Conservation (phyloP, 371 early-diverging fungal species). For the Nematocida parisii region DNA sequence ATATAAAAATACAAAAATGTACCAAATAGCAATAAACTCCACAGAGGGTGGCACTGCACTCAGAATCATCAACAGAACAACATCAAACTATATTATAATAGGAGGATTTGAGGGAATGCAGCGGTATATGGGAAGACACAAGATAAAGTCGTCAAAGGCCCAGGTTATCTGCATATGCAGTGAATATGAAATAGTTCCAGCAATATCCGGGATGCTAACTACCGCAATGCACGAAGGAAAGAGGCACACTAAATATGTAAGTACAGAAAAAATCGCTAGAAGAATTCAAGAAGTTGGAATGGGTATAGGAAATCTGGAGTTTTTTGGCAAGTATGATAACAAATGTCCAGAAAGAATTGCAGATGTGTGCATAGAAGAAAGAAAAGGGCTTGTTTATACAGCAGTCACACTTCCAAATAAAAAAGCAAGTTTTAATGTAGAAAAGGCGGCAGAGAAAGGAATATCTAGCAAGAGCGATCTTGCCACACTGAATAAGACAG, state of each 20-base stretch:
- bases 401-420: slow-evolving; percentile 8
- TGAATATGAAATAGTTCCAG: slow-evolving; percentile 18
- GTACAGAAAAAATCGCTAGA: not conserved
- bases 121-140: slow-evolving; percentile 12
- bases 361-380: not conserved
- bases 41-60: slow-evolving; percentile 22
- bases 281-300: not conserved
- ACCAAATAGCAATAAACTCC: slow-evolving; percentile 11
- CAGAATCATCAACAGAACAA: slow-evolving; percentile 19
- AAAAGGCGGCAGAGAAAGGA: not conserved
- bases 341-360: not conserved
- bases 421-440: slow-evolving; percentile 18
- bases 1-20: slow-evolving; percentile 52
- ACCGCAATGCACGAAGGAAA: slow-evolving; percentile 6
- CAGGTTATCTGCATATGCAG: slow-evolving; percentile 7
- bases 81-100: slow-evolving; percentile 13
- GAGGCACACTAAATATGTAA: not conserved
- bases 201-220: slow-evolving; percentile 19
- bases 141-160: slow-evolving; percentile 28
- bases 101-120: slow-evolving; percentile 58
- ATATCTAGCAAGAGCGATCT: slow-evolving; percentile 28
- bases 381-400: not conserved
- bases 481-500: slow-evolving; percentile 18
- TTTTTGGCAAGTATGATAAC: not conserved
- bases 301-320: slow-evolving; percentile 23